Percentiles rank a stretch among this genome's conserved stretches.
Evolutionary conservation across 108 stramenopile genomes (phyloP).

Genomic region (Pseudonitzschia delicatissima): DNA sequence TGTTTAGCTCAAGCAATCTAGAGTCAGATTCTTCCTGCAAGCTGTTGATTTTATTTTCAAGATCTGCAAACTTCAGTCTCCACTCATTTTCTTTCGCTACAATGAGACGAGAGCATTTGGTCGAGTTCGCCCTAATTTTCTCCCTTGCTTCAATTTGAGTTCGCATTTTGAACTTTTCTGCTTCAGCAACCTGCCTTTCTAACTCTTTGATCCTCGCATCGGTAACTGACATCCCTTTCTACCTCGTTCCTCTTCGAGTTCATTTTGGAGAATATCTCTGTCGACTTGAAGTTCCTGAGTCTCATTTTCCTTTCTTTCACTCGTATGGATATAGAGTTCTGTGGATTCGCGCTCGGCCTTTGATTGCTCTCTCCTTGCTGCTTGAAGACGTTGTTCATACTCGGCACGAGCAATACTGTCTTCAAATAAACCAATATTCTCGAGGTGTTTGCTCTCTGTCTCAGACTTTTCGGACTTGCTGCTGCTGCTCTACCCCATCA

Average conservation of each 20-base stretch:
- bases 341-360: constrained; percentile 32
- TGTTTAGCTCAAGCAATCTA: constrained; percentile 19
- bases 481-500: neutral
- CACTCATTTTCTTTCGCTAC: constrained; percentile 5
- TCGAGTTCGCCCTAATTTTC: neutral
- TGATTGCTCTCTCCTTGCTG: constrained; percentile 15
- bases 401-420: constrained; percentile 14
- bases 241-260: constrained; percentile 1
- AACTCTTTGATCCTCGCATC: neutral
- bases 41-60: constrained; percentile 8
- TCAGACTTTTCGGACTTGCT: neutral
- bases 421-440: neutral
- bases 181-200: neutral
- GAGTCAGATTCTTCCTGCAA: neutral
- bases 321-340: constrained; percentile 21
- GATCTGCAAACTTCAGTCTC: neutral
- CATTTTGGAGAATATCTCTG: constrained; percentile 8
- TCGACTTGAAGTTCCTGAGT: constrained; percentile 21
- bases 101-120: neutral
- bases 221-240: neutral
- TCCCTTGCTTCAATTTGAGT: neutral
- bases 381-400: constrained; percentile 26
- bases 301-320: constrained; percentile 12
- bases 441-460: neutral
- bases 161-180: constrained; percentile 1